Evolutionary conservation across 129 eudicot species (phyloP), one percentile per base, ranked within the genome.

Genomic region (sunflower (Helianthus annuus)): DNA sequence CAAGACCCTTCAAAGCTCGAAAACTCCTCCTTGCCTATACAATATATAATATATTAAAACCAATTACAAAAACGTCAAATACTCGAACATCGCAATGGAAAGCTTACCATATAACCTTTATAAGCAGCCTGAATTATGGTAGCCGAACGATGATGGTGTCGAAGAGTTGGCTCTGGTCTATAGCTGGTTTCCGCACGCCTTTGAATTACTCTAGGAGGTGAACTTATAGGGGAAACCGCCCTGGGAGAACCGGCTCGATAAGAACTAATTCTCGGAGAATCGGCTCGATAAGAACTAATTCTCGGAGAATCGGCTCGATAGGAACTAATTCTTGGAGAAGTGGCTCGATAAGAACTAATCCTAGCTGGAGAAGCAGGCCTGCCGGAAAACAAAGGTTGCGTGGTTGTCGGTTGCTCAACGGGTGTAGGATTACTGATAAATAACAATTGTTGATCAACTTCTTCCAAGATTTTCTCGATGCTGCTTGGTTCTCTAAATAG

Each of bases 391-490:
- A 78, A 59, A 46, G 87, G 69, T 17, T 82, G 82, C 22, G 87
- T 40, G 19, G 71, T 14, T 48, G 66, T 79, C 54, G 84, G 86
- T 54, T 60, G 81, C 53, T 79, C 91, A 6, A 70, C 54, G 62
- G 88, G 76, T 16, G 83, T 52, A 34, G 85, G 63, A 69, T 90
- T 83, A 79, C 87, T 82, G 44, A 83, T 53, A 48, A 71, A 79
- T 39, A 82, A 59, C 36, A 81, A 63, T 44, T 85, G 87, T 51
- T 88, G 80, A 74, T 95, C 99, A 10, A 75, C 97, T 79, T 95
- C 99, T 32, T 91, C 99, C 69, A 90, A 79, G 57, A 95, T 95
- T 77, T 95, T 95, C 84, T 95, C 97, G 14, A 95, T 95, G 69
- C 99, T 95, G 46, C 99, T 95, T 49, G 99, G 99, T 73, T 84